Percentiles rank a stretch among this genome's conserved stretches.
These are phyloP conservation scores for Clitoria ternatea DNA, from an alignment of 306 rosid species.

Conservation along the genomic window DNA sequence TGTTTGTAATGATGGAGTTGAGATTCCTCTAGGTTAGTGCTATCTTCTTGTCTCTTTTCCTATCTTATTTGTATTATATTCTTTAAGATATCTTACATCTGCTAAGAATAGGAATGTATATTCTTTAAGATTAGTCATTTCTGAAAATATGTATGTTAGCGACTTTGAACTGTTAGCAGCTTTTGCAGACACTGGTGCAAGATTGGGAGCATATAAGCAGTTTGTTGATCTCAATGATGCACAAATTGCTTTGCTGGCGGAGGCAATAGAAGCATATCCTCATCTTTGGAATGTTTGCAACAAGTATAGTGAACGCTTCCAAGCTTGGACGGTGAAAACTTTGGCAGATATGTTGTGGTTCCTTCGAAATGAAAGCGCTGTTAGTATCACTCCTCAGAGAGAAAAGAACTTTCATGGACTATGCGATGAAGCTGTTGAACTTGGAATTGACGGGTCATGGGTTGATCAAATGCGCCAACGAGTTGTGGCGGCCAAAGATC, in stretches of 20 bases:
- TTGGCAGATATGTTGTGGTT: slow-evolving; percentile 11
- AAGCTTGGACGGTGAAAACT: slow-evolving; percentile 12
- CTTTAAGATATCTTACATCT: too few relatives aligned
- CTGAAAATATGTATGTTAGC: too few relatives aligned
- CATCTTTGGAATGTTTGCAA: neutral
- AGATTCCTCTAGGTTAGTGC: neutral
- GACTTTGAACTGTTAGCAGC: neutral
- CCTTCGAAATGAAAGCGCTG: neutral
- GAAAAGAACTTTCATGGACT: neutral
- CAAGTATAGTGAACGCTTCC: neutral
- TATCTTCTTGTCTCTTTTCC: too few relatives aligned
- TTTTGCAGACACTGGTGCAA: neutral
- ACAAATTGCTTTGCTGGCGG: neutral
- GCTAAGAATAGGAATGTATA: too few relatives aligned
- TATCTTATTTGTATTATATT: too few relatives aligned
- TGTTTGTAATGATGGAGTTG: neutral
- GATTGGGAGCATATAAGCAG: neutral
- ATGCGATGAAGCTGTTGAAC: slow-evolving; percentile 2
- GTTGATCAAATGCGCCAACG: slow-evolving; percentile 6
- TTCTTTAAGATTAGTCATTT: too few relatives aligned
- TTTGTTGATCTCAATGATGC: slow-evolving; percentile 8
- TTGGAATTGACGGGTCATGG: slow-evolving; percentile 20
- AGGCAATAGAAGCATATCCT: slow-evolving; percentile 12
- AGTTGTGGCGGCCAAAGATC: neutral
- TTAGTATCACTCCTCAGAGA: neutral